phyloP scores from a whole-genome alignment of 2,329 filamentous ascomycete genomes.

The Cercospora nicotianae region DNA sequence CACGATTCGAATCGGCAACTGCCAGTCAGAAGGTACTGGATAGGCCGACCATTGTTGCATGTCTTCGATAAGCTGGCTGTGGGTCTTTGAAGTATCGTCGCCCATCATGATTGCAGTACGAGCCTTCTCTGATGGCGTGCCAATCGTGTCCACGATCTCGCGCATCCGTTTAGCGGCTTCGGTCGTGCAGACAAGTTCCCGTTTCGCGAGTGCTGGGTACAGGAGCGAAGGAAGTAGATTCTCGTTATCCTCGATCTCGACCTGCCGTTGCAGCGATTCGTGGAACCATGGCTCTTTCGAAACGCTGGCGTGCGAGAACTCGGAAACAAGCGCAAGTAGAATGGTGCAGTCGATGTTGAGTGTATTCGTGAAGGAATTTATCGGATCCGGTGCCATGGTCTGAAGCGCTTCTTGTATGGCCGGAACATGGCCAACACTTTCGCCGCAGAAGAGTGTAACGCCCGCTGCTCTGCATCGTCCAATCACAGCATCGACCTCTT shows the following conservation, averaged over 20 bases:
- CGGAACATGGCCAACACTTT: slow-evolving; percentile 28
- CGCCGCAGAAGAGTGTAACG: slow-evolving; percentile 38
- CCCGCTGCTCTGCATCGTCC: slow-evolving; percentile 57
- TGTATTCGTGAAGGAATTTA: slow-evolving; percentile 41
- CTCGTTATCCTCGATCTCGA: slow-evolving; percentile 62
- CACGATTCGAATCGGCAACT: slow-evolving; percentile 62
- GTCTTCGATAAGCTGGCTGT: slow-evolving; percentile 34
- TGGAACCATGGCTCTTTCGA: slow-evolving; percentile 56
- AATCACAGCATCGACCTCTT: slow-evolving; percentile 59
- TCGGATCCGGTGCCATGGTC: slow-evolving; percentile 43
- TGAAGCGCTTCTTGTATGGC: slow-evolving; percentile 32
- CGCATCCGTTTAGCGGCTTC: slow-evolving; percentile 66
- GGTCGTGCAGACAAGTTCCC: slow-evolving; percentile 63
- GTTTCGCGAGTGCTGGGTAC: slow-evolving; percentile 60
- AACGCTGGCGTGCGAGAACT: slow-evolving; percentile 63
- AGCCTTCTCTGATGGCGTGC: slow-evolving; percentile 59
- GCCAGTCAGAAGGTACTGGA: slow-evolving; percentile 53
- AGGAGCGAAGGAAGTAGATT: slow-evolving; percentile 61
- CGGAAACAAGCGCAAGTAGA: slow-evolving; percentile 70
- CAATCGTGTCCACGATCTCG: slow-evolving; percentile 65
- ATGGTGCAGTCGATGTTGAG: slow-evolving; percentile 69
- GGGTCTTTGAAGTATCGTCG: slow-evolving; percentile 41
- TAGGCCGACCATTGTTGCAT: slow-evolving; percentile 54
- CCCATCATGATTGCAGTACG: slow-evolving; percentile 62
- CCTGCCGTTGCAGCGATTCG: slow-evolving; percentile 62